A percentile compares a stretch with the other conserved stretches of the same genome.
Evolutionary conservation across 257 asterid genomes (phyloP).

Genomic region (Voacanga thouarsii): DNA sequence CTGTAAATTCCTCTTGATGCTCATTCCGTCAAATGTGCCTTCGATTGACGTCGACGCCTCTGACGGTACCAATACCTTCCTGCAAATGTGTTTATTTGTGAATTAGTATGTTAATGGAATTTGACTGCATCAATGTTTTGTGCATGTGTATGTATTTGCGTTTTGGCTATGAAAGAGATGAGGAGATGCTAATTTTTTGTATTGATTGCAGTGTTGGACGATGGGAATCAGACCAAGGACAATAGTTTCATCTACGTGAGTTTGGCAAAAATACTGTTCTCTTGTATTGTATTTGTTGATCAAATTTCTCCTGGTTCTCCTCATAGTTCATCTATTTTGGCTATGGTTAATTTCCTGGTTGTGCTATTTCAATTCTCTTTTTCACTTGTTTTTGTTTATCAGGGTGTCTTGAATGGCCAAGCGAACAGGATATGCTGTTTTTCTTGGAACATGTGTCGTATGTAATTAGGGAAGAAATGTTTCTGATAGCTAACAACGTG

Average conservation of each 20-base stretch:
- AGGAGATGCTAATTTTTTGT: constrained; percentile 16
- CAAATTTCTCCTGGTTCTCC: not conserved
- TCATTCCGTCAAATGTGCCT: constrained; percentile 89
- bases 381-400: not conserved
- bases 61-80: constrained; percentile 44
- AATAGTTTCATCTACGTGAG: constrained; percentile 94
- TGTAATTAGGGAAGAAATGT: not conserved
- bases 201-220: constrained; percentile 73
- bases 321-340: not conserved
- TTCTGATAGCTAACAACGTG: not conserved
- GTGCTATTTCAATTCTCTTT: not conserved
- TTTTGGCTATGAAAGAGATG: not conserved
- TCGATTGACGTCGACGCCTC: constrained; percentile 89
- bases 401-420: not conserved
- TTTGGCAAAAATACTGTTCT: not conserved
- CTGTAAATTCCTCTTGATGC: constrained; percentile 81
- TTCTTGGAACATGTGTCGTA: not conserved
- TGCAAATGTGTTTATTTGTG: not conserved
- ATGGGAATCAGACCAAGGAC: constrained; percentile 76
- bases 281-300: not conserved
- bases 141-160: not conserved
- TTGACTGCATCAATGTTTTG: not conserved
- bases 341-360: not conserved
- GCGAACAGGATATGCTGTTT: not conserved
- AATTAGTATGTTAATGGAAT: not conserved